These are phyloP conservation scores for Durotheca rogersii DNA, from an alignment of 495 filamentous ascomycete genomes.

Conservation along the genomic window DNA sequence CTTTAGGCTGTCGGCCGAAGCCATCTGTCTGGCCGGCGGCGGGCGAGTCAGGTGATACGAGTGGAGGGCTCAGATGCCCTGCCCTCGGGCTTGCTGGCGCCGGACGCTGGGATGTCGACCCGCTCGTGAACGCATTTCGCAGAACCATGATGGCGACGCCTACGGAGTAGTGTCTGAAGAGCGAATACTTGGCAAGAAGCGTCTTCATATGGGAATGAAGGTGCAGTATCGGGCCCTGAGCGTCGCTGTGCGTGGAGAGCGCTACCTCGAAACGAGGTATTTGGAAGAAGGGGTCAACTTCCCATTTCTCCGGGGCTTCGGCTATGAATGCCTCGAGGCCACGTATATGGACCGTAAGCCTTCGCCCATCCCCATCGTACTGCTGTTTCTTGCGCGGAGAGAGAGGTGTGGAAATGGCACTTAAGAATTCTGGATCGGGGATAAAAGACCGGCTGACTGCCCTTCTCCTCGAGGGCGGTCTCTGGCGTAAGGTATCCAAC, in stretches of 20 bases:
- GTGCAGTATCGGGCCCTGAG: conserved; percentile 82
- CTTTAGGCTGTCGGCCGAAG: conserved; percentile 39
- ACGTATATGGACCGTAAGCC: conserved; percentile 74
- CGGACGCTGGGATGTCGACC: conserved; percentile 28
- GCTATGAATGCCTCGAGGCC: conserved; percentile 88
- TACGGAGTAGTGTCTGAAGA: conserved; percentile 91
- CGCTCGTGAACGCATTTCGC: conserved; percentile 66
- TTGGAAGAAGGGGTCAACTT: conserved; percentile 80
- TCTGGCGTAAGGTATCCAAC: conserved; percentile 53
- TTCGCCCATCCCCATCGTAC: conserved; percentile 75
- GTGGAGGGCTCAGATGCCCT: conserved; percentile 38
- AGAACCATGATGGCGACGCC: conserved; percentile 78
- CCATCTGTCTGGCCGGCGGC: conserved; percentile 37
- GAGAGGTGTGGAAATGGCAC: conserved; percentile 58
- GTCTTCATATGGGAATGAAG: conserved; percentile 78
- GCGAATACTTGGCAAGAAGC: conserved; percentile 81
- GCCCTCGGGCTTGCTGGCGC: conserved; percentile 25
- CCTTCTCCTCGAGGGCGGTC: conserved; percentile 56
- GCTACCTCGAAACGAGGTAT: conserved; percentile 86
- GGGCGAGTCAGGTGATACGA: conserved; percentile 36
- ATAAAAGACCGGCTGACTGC: conserved; percentile 57
- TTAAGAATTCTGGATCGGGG: conserved; percentile 58
- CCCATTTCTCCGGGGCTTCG: conserved; percentile 80
- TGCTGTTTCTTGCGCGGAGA: conserved; percentile 59
- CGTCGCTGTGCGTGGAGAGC: conserved; percentile 79